Evolutionary conservation across 2,329 filamentous ascomycete species (phyloP).

Genomic region (Davidsoniella australis): DNA sequence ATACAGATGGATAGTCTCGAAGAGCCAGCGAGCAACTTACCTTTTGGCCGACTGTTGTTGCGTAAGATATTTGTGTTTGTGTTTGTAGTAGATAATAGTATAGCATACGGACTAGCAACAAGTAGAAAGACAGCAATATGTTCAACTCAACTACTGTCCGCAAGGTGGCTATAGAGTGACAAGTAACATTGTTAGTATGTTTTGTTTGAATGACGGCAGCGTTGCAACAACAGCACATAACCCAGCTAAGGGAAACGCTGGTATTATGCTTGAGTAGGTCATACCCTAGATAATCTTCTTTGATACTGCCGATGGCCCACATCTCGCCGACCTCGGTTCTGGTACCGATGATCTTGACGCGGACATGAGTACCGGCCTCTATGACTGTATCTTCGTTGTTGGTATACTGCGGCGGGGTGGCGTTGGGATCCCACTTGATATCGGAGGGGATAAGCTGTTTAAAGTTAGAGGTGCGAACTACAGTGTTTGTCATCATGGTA

Average conservation of each 20-base stretch:
- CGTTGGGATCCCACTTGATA: constrained; percentile 88
- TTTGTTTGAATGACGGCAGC: not conserved
- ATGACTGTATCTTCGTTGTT: constrained; percentile 90
- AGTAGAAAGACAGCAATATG: not conserved
- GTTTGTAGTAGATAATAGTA: not conserved
- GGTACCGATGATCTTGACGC: constrained; percentile 86
- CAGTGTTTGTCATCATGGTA: not conserved
- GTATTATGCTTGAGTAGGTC: not conserved
- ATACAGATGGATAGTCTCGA: not conserved
- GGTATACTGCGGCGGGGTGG: constrained; percentile 90
- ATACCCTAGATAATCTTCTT: constrained; percentile 59
- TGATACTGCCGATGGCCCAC: constrained; percentile 95
- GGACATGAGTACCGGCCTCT: constrained; percentile 81
- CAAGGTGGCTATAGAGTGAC: constrained; percentile 7
- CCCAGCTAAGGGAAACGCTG: no score
- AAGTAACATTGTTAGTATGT: not conserved
- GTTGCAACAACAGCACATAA: not conserved
- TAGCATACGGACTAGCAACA: not conserved
- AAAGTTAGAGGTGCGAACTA: constrained; percentile 6
- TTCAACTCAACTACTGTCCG: constrained; percentile 6
- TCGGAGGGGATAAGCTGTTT: constrained; percentile 71
- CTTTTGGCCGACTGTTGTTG: not conserved
- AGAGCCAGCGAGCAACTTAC: constrained; percentile 3
- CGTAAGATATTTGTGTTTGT: not conserved
- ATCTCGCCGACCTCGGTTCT: constrained; percentile 87